A percentile compares a stretch with the other conserved stretches of the same genome.
Evolutionary conservation across 441 rosid genomes (phyloP).

Genomic region (Hura crepitans): DNA sequence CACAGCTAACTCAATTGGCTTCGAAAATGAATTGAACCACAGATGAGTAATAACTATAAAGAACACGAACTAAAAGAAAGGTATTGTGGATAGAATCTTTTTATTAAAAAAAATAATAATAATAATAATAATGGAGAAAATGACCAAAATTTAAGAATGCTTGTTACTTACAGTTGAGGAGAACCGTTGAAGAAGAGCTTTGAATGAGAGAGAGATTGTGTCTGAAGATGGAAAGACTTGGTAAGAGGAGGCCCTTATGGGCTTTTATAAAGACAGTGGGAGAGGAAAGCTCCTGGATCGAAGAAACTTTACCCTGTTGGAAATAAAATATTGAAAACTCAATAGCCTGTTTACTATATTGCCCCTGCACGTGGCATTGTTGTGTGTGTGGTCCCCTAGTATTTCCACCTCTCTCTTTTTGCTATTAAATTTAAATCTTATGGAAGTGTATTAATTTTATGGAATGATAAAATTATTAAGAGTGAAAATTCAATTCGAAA

Average conservation of each 20-base stretch:
- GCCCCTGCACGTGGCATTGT: constrained; percentile 31
- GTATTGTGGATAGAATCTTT: background rate
- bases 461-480: background rate
- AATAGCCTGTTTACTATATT: constrained; percentile 20
- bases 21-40: constrained; percentile 19
- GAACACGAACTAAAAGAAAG: background rate
- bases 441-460: background rate
- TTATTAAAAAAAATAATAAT: background rate
- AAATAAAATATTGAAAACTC: background rate
- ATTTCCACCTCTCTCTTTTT: background rate
- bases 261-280: constrained; percentile 34
- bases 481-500: background rate
- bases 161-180: constrained; percentile 38
- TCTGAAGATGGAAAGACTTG: constrained; percentile 22
- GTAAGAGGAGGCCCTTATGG: background rate
- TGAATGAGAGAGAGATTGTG: constrained; percentile 7
- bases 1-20: constrained; percentile 2
- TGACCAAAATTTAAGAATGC: background rate
- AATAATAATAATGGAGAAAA: background rate
- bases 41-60: background rate
- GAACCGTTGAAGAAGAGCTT: constrained; percentile 20
- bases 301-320: background rate
- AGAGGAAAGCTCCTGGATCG: constrained; percentile 27
- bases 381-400: constrained; percentile 4
- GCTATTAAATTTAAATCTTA: no score